Percentiles rank a stretch among this genome's conserved stretches.
Conservation (phyloP, 768 basidiomycete species). For the Cyathus striatus region DNA sequence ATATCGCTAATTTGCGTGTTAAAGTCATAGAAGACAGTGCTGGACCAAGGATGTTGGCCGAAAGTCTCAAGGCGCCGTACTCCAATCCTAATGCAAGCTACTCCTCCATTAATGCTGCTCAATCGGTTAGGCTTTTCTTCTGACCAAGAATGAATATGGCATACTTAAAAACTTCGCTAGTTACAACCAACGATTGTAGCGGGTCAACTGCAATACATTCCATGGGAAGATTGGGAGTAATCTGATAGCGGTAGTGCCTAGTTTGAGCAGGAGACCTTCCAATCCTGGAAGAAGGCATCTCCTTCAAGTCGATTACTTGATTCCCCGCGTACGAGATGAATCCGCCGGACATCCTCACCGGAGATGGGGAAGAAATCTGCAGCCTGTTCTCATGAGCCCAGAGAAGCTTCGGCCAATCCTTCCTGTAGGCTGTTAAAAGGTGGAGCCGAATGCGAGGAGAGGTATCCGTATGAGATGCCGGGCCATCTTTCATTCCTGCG, state of each 20-base stretch:
- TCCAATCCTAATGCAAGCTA: constrained; percentile 40
- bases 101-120: constrained; percentile 31
- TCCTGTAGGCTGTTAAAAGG: constrained; percentile 38
- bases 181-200: constrained; percentile 38
- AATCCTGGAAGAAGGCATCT: constrained; percentile 45
- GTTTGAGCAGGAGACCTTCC: constrained; percentile 36
- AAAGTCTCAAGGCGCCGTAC: constrained; percentile 54
- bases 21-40: constrained; percentile 34
- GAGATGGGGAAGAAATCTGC: constrained; percentile 29
- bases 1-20: constrained; percentile 27
- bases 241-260: constrained; percentile 33
- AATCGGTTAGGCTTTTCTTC: constrained; percentile 3
- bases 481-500: constrained; percentile 48
- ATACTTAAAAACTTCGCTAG: constrained; percentile 36
- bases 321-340: constrained; percentile 40
- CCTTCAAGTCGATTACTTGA: constrained; percentile 38
- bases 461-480: constrained; percentile 29
- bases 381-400: constrained; percentile 46
- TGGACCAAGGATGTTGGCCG: constrained; percentile 45
- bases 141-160: constrained; percentile 5
- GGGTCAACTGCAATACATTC: constrained; percentile 42
- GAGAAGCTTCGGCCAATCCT: constrained; percentile 41
- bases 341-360: constrained; percentile 36
- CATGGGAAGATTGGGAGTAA: constrained; percentile 31
- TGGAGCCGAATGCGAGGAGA: constrained; percentile 38